Evolutionary conservation across 2,329 filamentous ascomycete genomes (phyloP).

Genomic region (Cladosporium sp.): DNA sequence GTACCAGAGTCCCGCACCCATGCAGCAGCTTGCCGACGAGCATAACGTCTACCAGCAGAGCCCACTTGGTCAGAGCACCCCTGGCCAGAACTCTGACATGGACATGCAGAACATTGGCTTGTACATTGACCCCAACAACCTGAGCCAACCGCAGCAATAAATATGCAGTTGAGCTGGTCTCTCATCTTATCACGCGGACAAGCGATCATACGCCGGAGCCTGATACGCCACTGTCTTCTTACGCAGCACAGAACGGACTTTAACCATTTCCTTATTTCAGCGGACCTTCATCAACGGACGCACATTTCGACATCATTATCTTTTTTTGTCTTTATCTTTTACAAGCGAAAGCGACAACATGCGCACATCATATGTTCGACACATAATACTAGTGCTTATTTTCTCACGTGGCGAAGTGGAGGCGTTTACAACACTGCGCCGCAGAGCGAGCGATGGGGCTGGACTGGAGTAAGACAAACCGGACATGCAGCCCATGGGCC

Average conservation of each 20-base stretch:
- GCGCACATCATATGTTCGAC: constrained; percentile 11
- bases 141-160: constrained; percentile 23
- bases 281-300: neutral
- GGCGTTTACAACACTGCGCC: constrained; percentile 6
- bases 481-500: constrained; percentile 1
- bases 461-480: neutral
- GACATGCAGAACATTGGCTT: constrained; percentile 46
- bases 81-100: constrained; percentile 21
- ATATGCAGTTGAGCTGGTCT: constrained; percentile 6
- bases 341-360: constrained; percentile 9
- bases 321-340: neutral
- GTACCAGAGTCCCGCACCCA: constrained; percentile 36
- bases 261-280: constrained; percentile 7
- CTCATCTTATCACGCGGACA: constrained; percentile 1
- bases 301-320: neutral
- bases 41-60: constrained; percentile 31
- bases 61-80: constrained; percentile 35
- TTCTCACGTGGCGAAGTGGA: constrained; percentile 1
- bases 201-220: neutral
- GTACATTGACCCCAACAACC: constrained; percentile 41
- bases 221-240: constrained; percentile 4
- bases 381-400: constrained; percentile 15
- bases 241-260: constrained; percentile 12
- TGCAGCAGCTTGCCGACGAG: constrained; percentile 30
- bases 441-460: constrained; percentile 10